Conservation (phyloP, 2,329 filamentous ascomycete species). For the Neopestalotiopsis sp. region DNA sequence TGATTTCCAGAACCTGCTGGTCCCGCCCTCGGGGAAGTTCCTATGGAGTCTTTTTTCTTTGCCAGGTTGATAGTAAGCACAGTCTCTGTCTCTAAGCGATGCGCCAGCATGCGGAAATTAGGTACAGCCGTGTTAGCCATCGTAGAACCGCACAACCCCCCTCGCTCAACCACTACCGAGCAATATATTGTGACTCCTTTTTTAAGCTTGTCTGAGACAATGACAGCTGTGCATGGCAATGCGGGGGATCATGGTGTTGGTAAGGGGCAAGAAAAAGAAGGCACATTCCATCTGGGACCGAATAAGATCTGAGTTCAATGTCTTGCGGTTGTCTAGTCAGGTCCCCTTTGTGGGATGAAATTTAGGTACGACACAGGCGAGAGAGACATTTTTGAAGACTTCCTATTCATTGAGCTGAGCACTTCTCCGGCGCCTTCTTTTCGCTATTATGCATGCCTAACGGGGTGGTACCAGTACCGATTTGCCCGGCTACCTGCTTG, state of each 20-base stretch:
- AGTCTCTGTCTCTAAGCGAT: conserved; percentile 8
- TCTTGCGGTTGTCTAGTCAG: conserved; percentile 11
- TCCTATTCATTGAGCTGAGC: conserved; percentile 10
- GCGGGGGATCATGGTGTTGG: not conserved
- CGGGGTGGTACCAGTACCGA: conserved; percentile 10
- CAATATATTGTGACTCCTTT: conserved; percentile 13
- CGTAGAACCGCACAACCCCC: conserved; percentile 1
- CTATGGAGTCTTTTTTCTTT: not conserved
- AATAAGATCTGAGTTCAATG: conserved; percentile 7
- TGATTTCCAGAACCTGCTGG: conserved; percentile 1
- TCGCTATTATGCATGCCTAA: not conserved
- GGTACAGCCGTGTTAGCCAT: not conserved
- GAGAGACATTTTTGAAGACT: not conserved
- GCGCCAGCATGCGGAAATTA: conserved; percentile 17
- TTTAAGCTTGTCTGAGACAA: conserved; percentile 18
- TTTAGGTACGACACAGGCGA: not conserved
- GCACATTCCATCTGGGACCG: not conserved
- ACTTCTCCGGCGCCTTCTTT: not conserved
- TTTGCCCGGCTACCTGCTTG: conserved; percentile 7
- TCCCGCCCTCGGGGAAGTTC: not conserved
- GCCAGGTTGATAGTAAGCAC: not conserved
- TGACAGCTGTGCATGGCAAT: conserved; percentile 16
- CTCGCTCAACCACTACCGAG: conserved; percentile 16
- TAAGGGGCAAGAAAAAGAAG: not conserved
- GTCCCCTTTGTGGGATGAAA: not conserved